Percentiles rank a stretch among this genome's conserved stretches.
phyloP scores from a whole-genome alignment of 768 basidiomycete genomes.

The Bullera alba region DNA sequence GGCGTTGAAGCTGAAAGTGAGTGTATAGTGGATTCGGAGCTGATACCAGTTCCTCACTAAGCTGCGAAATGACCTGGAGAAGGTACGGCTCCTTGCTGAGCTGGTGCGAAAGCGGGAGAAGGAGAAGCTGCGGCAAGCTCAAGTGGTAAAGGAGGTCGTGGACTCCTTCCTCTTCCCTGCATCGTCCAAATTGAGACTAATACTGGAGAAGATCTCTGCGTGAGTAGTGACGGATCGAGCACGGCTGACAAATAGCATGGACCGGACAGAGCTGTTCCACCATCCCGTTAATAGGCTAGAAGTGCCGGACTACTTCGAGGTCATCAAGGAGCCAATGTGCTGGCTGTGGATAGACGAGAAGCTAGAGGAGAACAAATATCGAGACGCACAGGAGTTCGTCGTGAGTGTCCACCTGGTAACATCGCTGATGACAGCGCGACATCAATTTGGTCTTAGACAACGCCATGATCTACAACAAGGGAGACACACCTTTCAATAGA shows the following conservation, averaged over 20 bases:
- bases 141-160: constrained; percentile 62
- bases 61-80: constrained; percentile 69
- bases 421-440: constrained; percentile 50
- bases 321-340: constrained; percentile 89
- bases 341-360: constrained; percentile 79
- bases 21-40: background rate
- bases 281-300: constrained; percentile 69
- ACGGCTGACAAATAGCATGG: constrained; percentile 51
- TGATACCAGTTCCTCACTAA: constrained; percentile 53
- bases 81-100: constrained; percentile 61
- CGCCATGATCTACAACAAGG: constrained; percentile 74
- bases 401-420: constrained; percentile 29
- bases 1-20: constrained; percentile 68
- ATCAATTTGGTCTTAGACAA: constrained; percentile 82
- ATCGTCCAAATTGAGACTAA: constrained; percentile 55
- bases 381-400: constrained; percentile 61
- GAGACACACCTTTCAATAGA: constrained; percentile 64
- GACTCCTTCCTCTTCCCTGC: constrained; percentile 62
- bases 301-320: constrained; percentile 81
- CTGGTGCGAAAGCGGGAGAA: constrained; percentile 70
- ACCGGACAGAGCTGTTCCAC: constrained; percentile 66
- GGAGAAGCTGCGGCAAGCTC: constrained; percentile 60
- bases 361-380: constrained; percentile 73
- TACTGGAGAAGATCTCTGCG: constrained; percentile 66
- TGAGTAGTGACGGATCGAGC: constrained; percentile 46